Evolutionary conservation across 2,329 filamentous ascomycete genomes (phyloP), one percentile per base, ranked within the genome.

Genomic region (Apiospora saccharicola): DNA sequence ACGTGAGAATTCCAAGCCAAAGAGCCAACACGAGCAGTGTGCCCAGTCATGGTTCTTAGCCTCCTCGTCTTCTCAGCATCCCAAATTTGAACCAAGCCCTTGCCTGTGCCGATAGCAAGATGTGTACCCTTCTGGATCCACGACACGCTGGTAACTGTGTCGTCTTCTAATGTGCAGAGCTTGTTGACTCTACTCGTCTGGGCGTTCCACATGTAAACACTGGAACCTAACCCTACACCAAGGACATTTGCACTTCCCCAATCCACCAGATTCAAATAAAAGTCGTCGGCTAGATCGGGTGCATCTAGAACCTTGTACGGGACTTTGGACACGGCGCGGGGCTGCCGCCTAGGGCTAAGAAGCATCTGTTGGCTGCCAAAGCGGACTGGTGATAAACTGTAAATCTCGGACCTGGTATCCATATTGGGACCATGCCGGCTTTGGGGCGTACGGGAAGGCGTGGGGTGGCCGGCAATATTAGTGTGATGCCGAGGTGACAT

Each of bases 51-150:
- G 10, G 96, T 98, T 76, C 96, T 90, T 73, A 99, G 83, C 68
- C 96, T 90, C 73, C 96, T 90, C 74, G 93, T 91, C 80, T 93
- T 92, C 79, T 97, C 93, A 1, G 96, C 96, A 83, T 99, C 96
- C 94, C 96, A 99, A 67, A 99, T 98, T 80, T 98, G 95, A 3
- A 99, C 95, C 47, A 97, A 88, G 7, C 96, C 96, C 83, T 97
- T 97, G 67, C 94, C 93, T 2, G 96, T 99, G 61, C 96, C 96
- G 76, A 99, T 97, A 4, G 96, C 94, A 71, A 99, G 90, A 82
- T 99, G 96, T 0, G 96, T 98, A 49, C 96, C 96, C 84, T 96
- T 92, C 83, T 99, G 96, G 77, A 99, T 99, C 96, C 96, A 99
- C 72, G 93, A 97, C 14, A 99, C 96, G 77, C 95, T 98, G 3